Evolutionary conservation across 163 green algal genomes (phyloP), one percentile per base, ranked within the genome.

Genomic region (Scenedesmus sp.): DNA sequence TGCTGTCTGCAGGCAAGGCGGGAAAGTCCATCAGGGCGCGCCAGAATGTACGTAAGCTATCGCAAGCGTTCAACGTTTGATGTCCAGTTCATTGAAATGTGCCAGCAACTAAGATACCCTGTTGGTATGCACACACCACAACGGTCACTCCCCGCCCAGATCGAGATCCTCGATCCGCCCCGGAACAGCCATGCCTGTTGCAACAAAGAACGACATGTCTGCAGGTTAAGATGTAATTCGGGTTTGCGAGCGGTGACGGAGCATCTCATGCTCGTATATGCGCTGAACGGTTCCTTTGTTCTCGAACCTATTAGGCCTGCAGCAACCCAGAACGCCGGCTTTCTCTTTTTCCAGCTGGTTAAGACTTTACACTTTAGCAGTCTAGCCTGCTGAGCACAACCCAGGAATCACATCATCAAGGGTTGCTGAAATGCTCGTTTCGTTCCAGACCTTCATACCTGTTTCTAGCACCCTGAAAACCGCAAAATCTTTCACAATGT

Each of bases 271-370:
- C 9, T 76, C 65, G 65, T 76, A 76, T 76, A 76, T 76, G 40
- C 65, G 65, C 65, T 76, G 65, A 40, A 76, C 30, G 65, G 65
- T 76, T 76, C 65, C 65, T 76, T 72, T 76, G 65, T 76, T 76
- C 30, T 42, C 65, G 65, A 76, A 76, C 65, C 65, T 76, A 26
- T 4, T 22, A 4, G 5, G 30, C 16, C 30, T 40, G 30, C 65
- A 15, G 7, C 65, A 7, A 76, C 65, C 30, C 65, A 18, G 65
- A 1, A 20, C 7, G 20, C 26, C 65, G 0, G 37, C 16, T 76
- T 20, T 26, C 65, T 76, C 30, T 76, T 0, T 10, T 40, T 24
- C 4, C 30, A 40, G 0, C 9, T 40, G 30, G 40, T 40, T 4
- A 30, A 40, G 65, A 30, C 65, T 76, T 76, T 26, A 76, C 30